A percentile compares a stretch with the other conserved stretches of the same genome.
phyloP scores from a whole-genome alignment of 257 asterid genomes.

The Cruciata laevipes region DNA sequence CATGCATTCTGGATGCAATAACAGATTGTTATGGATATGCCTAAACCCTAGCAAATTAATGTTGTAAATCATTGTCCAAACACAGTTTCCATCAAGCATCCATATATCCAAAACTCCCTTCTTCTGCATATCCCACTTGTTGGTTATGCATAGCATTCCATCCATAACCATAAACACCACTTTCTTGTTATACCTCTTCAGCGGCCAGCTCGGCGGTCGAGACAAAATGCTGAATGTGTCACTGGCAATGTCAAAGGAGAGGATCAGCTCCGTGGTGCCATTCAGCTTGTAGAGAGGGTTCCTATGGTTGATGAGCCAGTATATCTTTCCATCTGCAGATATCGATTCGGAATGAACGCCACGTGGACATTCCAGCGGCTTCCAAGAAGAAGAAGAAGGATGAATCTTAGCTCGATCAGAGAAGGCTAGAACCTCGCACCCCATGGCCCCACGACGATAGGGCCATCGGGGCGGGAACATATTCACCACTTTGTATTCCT shows the following conservation, averaged over 20 bases:
- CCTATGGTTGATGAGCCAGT: too few species aligned
- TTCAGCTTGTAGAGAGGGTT: too few species aligned
- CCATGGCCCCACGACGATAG: too few species aligned
- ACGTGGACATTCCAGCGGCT: background rate
- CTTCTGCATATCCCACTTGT: background rate
- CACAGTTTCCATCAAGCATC: background rate
- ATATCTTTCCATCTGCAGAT: background rate
- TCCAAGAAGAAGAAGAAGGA: background rate
- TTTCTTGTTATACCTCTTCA: background rate
- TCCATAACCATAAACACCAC: background rate
- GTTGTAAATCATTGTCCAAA: background rate
- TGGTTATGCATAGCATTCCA: background rate
- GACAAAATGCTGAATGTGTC: background rate
- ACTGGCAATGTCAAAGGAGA: background rate
- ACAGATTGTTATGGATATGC: background rate
- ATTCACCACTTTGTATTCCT: constrained; percentile 1
- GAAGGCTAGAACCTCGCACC: background rate
- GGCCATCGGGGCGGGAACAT: background rate
- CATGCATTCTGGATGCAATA: background rate
- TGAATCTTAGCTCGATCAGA: background rate
- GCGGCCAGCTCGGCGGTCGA: background rate
- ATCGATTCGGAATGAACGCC: background rate
- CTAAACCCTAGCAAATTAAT: background rate
- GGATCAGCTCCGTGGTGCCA: background rate
- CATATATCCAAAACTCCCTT: background rate